These are phyloP conservation scores for Kluyveromyces siamensis DNA, from an alignment of 805 yeast genomes.

Conservation along the genomic window DNA sequence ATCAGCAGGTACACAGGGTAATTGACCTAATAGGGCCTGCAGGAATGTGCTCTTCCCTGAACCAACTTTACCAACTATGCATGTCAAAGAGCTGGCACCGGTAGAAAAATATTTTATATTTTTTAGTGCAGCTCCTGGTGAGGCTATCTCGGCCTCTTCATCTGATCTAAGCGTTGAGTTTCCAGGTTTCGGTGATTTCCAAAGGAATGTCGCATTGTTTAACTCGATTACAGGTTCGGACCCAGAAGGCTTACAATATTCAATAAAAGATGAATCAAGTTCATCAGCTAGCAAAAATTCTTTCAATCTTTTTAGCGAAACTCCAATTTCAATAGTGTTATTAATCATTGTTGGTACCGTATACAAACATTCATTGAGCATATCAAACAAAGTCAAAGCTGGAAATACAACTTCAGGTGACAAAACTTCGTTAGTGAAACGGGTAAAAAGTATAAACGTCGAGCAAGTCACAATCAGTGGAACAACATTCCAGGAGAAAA, in stretches of 20 bases:
- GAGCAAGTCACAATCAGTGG: slow-evolving; percentile 58
- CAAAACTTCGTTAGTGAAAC: slow-evolving; percentile 38
- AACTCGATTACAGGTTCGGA: slow-evolving; percentile 32
- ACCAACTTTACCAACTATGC: slow-evolving; percentile 62
- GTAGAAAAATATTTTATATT: slow-evolving; percentile 40
- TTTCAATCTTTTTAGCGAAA: slow-evolving; percentile 46
- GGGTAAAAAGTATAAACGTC: slow-evolving; percentile 47
- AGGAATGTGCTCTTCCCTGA: slow-evolving; percentile 56
- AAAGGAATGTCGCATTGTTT: slow-evolving; percentile 43
- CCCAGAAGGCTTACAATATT: slow-evolving; percentile 14
- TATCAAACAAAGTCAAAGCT: slow-evolving; percentile 49
- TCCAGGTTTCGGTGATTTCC: slow-evolving; percentile 30
- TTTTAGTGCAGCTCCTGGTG: slow-evolving; percentile 39
- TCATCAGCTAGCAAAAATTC: slow-evolving; percentile 41
- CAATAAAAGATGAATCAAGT: slow-evolving; percentile 32
- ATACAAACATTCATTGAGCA: slow-evolving; percentile 50
- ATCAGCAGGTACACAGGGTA: slow-evolving; percentile 31
- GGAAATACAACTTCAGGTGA: slow-evolving; percentile 66
- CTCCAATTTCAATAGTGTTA: slow-evolving; percentile 47
- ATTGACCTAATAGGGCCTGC: slow-evolving; percentile 45
- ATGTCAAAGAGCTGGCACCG: slow-evolving; percentile 43
- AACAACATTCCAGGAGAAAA: slow-evolving; percentile 54
- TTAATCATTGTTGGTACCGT: slow-evolving; percentile 51
- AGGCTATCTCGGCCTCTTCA: slow-evolving; percentile 37
- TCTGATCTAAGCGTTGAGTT: slow-evolving; percentile 24